Percentiles rank a stretch among this genome's conserved stretches.
These are phyloP conservation scores for Plantago rigida DNA, from an alignment of 305 asterid species.

Conservation along the genomic window DNA sequence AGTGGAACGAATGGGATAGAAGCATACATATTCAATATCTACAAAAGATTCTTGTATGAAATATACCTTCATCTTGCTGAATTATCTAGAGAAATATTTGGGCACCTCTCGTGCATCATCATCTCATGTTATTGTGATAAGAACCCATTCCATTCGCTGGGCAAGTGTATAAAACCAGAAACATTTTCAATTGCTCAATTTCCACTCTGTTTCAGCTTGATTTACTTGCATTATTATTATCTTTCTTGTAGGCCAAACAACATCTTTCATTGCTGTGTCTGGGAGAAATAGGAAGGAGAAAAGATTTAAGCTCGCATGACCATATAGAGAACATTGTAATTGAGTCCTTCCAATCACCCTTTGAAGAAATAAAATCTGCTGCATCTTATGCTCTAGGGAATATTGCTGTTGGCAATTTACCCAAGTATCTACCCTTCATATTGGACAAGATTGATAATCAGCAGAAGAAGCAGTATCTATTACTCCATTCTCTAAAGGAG, in stretches of 20 bases:
- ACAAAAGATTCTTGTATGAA: no score
- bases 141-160: no score
- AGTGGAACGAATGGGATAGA: no score
- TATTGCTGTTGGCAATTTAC: slow-evolving; percentile 93
- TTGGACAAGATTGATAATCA: slow-evolving; percentile 96
- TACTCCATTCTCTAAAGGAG: slow-evolving; percentile 97
- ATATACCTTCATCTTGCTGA: no score
- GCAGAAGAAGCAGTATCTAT: slow-evolving; percentile 94
- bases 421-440: slow-evolving; percentile 87
- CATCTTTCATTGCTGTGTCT: slow-evolving; percentile 89
- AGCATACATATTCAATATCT: no score
- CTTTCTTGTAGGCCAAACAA: slow-evolving; percentile 63
- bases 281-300: slow-evolving; percentile 99
- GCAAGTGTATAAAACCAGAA: no score
- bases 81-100: no score
- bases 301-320: slow-evolving; percentile 78
- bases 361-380: slow-evolving; percentile 97
- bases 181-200: background rate
- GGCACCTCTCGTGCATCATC: no score
- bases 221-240: slow-evolving; percentile 18
- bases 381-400: slow-evolving; percentile 99
- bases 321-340: slow-evolving; percentile 84
- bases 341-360: slow-evolving; percentile 94
- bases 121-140: no score
- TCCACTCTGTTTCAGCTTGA: background rate